phyloP scores from a whole-genome alignment of 2,329 filamentous ascomycete genomes.

The Dactylellina parvicollis region DNA sequence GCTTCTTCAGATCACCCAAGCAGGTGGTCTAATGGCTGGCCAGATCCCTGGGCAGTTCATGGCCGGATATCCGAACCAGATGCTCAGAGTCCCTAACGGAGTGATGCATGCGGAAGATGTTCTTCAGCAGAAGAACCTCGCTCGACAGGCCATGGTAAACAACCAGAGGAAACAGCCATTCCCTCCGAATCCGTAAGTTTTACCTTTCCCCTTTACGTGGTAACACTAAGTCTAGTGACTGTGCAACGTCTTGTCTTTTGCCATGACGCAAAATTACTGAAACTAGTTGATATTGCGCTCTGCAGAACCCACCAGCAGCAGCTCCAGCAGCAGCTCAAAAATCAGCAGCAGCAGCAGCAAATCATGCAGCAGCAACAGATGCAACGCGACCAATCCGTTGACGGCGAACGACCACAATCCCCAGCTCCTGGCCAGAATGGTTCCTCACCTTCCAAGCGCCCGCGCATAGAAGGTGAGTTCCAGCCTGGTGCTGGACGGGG shows the following conservation, averaged over 20 bases:
- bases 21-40: constrained; percentile 55
- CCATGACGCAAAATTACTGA: constrained; percentile 54
- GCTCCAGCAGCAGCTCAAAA: constrained; percentile 57
- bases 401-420: constrained; percentile 67
- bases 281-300: constrained; percentile 53
- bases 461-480: constrained; percentile 56
- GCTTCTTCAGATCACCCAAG: constrained; percentile 72
- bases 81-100: constrained; percentile 56
- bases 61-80: constrained; percentile 57
- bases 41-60: constrained; percentile 56
- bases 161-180: constrained; percentile 55
- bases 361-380: constrained; percentile 74
- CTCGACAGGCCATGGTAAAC: constrained; percentile 59
- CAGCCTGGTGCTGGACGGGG: constrained; percentile 48
- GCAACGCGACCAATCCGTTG: constrained; percentile 70
- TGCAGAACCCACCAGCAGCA: constrained; percentile 52
- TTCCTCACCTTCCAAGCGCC: constrained; percentile 57
- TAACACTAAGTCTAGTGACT: constrained; percentile 52
- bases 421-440: constrained; percentile 62
- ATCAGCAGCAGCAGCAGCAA: constrained; percentile 67
- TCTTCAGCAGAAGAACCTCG: constrained; percentile 55
- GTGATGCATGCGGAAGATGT: constrained; percentile 56
- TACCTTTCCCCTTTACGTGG: constrained; percentile 13
- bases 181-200: constrained; percentile 51
- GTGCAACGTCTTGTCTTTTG: constrained; percentile 54